Conservation (phyloP, 306 rosid genomes). For the Cicer judaicum region DNA sequence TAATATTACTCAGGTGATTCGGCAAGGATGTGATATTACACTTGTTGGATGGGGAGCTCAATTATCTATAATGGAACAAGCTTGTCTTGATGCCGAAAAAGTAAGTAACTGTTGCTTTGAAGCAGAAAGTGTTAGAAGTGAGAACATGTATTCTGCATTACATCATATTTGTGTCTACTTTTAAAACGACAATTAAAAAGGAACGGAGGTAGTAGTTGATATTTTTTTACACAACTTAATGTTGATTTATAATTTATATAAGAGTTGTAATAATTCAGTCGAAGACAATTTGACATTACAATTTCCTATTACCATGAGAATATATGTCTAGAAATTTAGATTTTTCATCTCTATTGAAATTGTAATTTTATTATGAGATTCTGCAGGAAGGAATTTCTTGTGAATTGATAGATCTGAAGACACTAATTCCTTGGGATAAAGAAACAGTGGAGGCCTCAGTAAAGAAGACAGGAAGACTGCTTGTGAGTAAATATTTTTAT, state of each 20-base stretch:
- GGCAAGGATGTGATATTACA: conserved; percentile 83
- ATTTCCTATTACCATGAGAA: conserved; percentile 1
- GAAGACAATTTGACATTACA: background rate
- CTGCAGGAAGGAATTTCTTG: conserved; percentile 96
- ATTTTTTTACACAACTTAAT: no score
- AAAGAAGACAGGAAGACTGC: conserved; percentile 88
- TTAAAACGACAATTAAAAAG: background rate
- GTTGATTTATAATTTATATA: no score
- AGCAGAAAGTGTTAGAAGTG: background rate
- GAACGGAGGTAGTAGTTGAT: background rate
- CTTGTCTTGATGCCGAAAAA: conserved; percentile 87
- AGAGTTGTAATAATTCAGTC: background rate
- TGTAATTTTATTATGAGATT: conserved; percentile 29
- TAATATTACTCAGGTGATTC: conserved; percentile 62
- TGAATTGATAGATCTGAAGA: conserved; percentile 87
- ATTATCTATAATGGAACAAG: conserved; percentile 86
- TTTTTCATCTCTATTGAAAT: conserved; percentile 24
- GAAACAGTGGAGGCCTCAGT: conserved; percentile 93
- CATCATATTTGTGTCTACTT: conserved; percentile 6
- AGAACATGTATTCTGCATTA: conserved; percentile 34
- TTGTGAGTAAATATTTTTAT: conserved; percentile 61
- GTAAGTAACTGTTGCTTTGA: conserved; percentile 51
- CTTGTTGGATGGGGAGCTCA: conserved; percentile 99
- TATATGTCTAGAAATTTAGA: background rate
- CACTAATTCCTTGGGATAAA: conserved; percentile 98